phyloP scores from a whole-genome alignment of 1,139 yeast genomes.

The Zygosaccharomyces pseudobailii region DNA sequence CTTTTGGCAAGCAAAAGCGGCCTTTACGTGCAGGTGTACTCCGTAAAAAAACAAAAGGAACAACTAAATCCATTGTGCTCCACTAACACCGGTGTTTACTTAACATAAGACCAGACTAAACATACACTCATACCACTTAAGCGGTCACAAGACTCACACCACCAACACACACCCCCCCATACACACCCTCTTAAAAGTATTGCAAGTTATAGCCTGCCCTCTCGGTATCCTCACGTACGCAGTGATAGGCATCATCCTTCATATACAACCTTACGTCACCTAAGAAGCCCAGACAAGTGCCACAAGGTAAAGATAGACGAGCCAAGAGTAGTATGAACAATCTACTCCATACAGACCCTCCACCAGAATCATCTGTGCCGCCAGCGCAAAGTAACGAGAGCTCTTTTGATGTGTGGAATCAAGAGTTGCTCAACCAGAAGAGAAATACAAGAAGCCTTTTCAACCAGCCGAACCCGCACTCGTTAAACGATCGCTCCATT shows the following conservation, averaged over 20 bases:
- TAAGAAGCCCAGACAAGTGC: not conserved
- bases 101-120: too few species aligned
- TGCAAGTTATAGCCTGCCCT: not conserved
- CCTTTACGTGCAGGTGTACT: too few species aligned
- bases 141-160: not conserved
- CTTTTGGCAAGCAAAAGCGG: too few species aligned
- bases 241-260: not conserved
- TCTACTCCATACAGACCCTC: not conserved
- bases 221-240: not conserved
- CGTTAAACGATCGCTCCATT: conserved; percentile 37
- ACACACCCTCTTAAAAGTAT: not conserved
- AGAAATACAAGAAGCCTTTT: not conserved
- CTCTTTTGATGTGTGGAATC: conserved; percentile 1
- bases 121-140: not conserved
- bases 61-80: too few species aligned
- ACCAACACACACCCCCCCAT: not conserved
- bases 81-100: too few species aligned
- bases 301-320: not conserved
- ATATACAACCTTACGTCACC: not conserved
- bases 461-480: conserved; percentile 21
- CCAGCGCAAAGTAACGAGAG: not conserved
- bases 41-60: too few species aligned
- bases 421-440: not conserved
- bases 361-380: not conserved
- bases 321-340: not conserved